Evolutionary conservation across 1,139 yeast species (phyloP).

Genomic region (Scheffersomyces segobiensis): DNA sequence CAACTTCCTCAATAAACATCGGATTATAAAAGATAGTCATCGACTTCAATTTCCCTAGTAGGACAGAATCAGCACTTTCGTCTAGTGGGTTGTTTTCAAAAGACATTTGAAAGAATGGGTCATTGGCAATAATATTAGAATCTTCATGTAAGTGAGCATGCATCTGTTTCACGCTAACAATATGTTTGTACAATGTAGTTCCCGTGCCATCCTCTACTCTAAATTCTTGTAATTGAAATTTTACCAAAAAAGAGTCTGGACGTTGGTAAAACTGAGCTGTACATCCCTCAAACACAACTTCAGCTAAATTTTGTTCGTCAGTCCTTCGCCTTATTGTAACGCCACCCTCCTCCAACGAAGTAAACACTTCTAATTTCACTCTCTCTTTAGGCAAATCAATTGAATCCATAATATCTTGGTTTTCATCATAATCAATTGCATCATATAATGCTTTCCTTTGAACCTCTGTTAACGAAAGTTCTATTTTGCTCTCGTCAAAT

Average conservation of each 20-base stretch:
- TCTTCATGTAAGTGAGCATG: slow-evolving; percentile 31
- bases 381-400: slow-evolving; percentile 75
- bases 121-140: slow-evolving; percentile 12
- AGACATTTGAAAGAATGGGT: slow-evolving; percentile 78
- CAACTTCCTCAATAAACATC: slow-evolving; percentile 71
- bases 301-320: slow-evolving; percentile 56
- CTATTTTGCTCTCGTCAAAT: slow-evolving; percentile 21
- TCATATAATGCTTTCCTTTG: slow-evolving; percentile 84
- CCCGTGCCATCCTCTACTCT: slow-evolving; percentile 86
- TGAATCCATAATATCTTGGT: slow-evolving; percentile 50
- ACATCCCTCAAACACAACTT: slow-evolving; percentile 81
- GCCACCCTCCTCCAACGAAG: slow-evolving; percentile 77
- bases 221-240: slow-evolving; percentile 76
- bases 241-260: slow-evolving; percentile 72
- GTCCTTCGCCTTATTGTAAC: slow-evolving; percentile 54
- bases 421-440: slow-evolving; percentile 89
- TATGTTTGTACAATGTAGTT: slow-evolving; percentile 71
- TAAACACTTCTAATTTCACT: slow-evolving; percentile 62
- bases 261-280: slow-evolving; percentile 72
- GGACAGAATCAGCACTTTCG: slow-evolving; percentile 74
- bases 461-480: slow-evolving; percentile 55
- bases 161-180: slow-evolving; percentile 80
- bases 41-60: slow-evolving; percentile 75
- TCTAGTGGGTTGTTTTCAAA: slow-evolving; percentile 89
- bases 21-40: slow-evolving; percentile 90